These are phyloP conservation scores for Cladobotryum protrusum DNA, from an alignment of 2,329 filamentous ascomycete species.

Conservation along the genomic window DNA sequence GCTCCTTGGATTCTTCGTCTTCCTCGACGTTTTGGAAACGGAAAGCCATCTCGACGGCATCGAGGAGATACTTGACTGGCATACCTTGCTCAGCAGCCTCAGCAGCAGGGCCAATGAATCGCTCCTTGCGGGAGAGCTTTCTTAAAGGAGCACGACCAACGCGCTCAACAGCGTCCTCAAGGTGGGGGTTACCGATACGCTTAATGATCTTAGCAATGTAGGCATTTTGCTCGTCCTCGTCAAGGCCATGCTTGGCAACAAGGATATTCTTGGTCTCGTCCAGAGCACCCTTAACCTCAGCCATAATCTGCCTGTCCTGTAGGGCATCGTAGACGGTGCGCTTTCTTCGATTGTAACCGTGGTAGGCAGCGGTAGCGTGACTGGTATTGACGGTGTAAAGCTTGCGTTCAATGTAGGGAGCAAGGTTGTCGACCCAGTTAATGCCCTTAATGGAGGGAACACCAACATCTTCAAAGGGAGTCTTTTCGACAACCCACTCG, in stretches of 20 bases:
- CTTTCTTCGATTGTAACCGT: conserved; percentile 82
- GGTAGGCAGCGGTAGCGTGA: conserved; percentile 93
- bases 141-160: conserved; percentile 91
- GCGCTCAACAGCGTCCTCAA: conserved; percentile 90
- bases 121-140: conserved; percentile 91
- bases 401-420: conserved; percentile 98
- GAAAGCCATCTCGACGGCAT: conserved; percentile 83
- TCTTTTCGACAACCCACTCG: conserved; percentile 94
- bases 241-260: conserved; percentile 77
- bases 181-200: conserved; percentile 87
- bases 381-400: conserved; percentile 99
- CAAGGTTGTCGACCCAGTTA: conserved; percentile 86
- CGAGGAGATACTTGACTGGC: conserved; percentile 66
- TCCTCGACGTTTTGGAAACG: conserved; percentile 92
- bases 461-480: conserved; percentile 66
- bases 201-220: conserved; percentile 91
- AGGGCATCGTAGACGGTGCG: conserved; percentile 85
- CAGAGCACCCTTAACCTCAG: conserved; percentile 72
- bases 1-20: conserved; percentile 81
- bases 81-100: conserved; percentile 79
- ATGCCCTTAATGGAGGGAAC: conserved; percentile 74
- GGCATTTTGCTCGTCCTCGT: conserved; percentile 65
- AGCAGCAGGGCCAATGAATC: conserved; percentile 86
- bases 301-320: conserved; percentile 70
- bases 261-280: conserved; percentile 84